phyloP scores from a whole-genome alignment of 1,139 yeast genomes.

The Kodamaea ohmeri region DNA sequence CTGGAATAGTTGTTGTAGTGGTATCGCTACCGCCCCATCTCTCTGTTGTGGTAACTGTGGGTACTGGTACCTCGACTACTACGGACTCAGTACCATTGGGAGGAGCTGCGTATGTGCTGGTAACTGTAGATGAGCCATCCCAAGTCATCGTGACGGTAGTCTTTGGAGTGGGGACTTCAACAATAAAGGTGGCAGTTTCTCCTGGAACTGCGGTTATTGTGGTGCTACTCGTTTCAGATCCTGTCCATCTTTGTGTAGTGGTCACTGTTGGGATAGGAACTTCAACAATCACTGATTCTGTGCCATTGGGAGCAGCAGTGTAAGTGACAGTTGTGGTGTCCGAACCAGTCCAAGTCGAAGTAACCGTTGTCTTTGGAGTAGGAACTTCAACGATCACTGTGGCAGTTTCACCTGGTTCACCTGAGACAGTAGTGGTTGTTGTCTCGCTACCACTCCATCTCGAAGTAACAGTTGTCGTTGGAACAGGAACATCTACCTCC shows the following conservation, averaged over 20 bases:
- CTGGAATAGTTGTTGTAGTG: slow-evolving; percentile 7
- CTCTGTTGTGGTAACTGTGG: slow-evolving; percentile 11
- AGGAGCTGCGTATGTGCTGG: not conserved
- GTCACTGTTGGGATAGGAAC: slow-evolving; percentile 18
- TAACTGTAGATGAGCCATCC: not conserved
- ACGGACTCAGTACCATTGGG: not conserved
- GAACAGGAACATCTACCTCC: not conserved
- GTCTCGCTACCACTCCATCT: slow-evolving; percentile 7
- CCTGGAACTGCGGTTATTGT: slow-evolving; percentile 11
- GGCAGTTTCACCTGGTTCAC: slow-evolving; percentile 1
- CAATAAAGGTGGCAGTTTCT: slow-evolving; percentile 13
- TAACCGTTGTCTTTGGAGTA: not conserved
- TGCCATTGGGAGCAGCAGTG: slow-evolving; percentile 6
- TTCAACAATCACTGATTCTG: slow-evolving; percentile 17
- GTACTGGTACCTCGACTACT: slow-evolving; percentile 14
- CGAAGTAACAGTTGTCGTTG: not conserved
- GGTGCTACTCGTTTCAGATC: slow-evolving; percentile 9
- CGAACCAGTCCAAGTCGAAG: not conserved
- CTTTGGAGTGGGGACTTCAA: not conserved
- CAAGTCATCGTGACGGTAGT: not conserved
- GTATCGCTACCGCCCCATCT: slow-evolving; percentile 6
- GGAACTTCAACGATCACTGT: not conserved
- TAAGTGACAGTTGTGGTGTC: not conserved
- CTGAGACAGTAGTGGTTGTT: slow-evolving; percentile 9
- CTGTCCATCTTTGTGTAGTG: slow-evolving; percentile 14